Base-by-base conservation (phyloP, 2,329 filamentous ascomycete genomes). In the Ceratocystis destructans region DNA sequence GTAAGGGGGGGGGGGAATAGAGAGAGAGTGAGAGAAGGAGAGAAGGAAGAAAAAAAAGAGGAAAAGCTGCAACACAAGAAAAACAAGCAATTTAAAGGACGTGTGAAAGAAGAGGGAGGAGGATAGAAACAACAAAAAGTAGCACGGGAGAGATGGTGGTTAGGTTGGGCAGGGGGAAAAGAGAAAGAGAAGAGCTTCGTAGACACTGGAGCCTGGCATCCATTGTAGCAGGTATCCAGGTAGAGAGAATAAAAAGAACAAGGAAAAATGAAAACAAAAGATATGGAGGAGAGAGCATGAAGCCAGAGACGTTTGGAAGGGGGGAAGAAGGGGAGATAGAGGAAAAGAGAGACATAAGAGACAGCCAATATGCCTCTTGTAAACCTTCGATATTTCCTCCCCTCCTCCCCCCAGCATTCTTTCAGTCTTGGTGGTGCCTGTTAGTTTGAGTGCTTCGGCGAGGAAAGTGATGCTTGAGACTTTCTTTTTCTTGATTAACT, bases 31-130 rank as follows among this genome's bases (percentile, higher is more conserved):
- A 15, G 37, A 15, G 37, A 15, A 37, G 17, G 5, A n/a, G 46
- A 61, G 53, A 61, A 61, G 48, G 31, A 57, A 22, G 45, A 62
- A 20, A 15, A 15, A 64, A 53, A 64, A 15, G 46, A 64, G 8
- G 41, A 57, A 53, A 61, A 37, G 17, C 10, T 62, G 12, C 45
- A 33, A 44, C 8, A 64, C 22, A 55, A 33, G 64, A 64, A 46
- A n/a, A 46, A n/a, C 37, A 17, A 10, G 33, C 22, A 28, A 41
- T 37, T 15, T 8, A 65, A n/a, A 44, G 22, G 6, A 31, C 10
- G n/a, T n/a, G 22, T 17, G 41, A 37, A 41, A n/a, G 28, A 59
- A 17, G 28, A 20, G 6, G 7, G 5, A 64, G 20, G n/a, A 59
- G 5, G 20, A 17, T 5, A 37, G 28, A 25, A 7, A 48, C 12